Conservation (phyloP, 129 eudicot genomes). For the Chrysanthemum seticuspe region DNA sequence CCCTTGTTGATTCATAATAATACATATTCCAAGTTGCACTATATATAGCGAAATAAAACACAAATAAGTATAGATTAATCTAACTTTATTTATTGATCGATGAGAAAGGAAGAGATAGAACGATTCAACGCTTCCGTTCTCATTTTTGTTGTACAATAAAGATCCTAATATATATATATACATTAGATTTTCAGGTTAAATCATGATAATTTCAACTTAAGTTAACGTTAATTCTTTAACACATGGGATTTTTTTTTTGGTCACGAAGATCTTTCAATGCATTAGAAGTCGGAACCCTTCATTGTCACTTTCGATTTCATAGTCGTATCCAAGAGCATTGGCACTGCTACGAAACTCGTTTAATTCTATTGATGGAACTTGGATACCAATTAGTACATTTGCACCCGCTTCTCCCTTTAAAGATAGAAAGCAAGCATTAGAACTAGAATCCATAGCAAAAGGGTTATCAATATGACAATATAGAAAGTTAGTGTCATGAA, state of each 20-base stretch:
- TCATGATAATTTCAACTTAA: background rate
- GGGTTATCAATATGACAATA: background rate
- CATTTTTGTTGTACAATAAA: no score
- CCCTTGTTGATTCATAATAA: no score
- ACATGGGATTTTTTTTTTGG: background rate
- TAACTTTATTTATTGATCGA: no score
- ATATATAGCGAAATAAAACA: no score
- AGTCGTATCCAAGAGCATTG: constrained; percentile 71
- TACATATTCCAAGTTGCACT: no score
- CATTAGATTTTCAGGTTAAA: no score
- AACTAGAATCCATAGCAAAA: background rate
- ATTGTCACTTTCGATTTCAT: constrained; percentile 51
- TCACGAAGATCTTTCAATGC: constrained; percentile 27
- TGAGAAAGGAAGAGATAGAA: no score
- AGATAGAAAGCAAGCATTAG: background rate
- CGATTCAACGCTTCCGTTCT: no score
- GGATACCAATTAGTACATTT: constrained; percentile 79
- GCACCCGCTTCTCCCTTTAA: constrained; percentile 80
- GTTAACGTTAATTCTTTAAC: background rate
- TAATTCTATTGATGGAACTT: constrained; percentile 51
- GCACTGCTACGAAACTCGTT: constrained; percentile 58
- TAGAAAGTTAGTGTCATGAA: background rate
- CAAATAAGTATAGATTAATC: no score
- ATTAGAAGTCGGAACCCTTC: constrained; percentile 64
- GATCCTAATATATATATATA: no score